These are phyloP conservation scores for Solanum aculeatissimum DNA, from an alignment of 305 asterid species.

Conservation along the genomic window DNA sequence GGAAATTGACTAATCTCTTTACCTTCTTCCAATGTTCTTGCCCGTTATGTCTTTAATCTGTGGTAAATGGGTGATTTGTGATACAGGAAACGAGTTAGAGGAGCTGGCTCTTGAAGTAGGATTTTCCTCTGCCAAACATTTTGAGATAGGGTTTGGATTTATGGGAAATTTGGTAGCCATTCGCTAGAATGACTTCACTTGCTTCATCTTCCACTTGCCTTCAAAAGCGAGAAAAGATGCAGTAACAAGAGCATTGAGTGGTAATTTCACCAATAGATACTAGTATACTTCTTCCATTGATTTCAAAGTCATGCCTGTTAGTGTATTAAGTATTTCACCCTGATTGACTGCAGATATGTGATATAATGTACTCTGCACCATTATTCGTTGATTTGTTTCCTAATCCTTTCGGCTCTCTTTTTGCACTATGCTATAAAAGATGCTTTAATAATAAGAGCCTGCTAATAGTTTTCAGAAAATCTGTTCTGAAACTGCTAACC, in stretches of 20 bases:
- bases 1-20: neutral
- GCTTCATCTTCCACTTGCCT: neutral
- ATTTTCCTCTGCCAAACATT: constrained; percentile 52
- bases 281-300: neutral
- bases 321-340: neutral
- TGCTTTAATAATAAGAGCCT: neutral
- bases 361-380: neutral
- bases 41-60: neutral
- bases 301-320: neutral
- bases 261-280: neutral
- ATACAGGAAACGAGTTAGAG: constrained; percentile 75
- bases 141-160: constrained; percentile 46
- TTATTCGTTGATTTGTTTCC: neutral
- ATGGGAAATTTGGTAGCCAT: constrained; percentile 74
- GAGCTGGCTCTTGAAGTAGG: constrained; percentile 59
- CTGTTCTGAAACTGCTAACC: neutral
- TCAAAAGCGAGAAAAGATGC: neutral
- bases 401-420: neutral
- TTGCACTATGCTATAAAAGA: neutral
- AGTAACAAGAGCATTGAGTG: neutral
- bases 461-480: neutral
- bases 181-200: constrained; percentile 6
- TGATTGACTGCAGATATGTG: neutral
- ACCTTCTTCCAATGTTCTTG: neutral
- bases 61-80: neutral